phyloP scores from a whole-genome alignment of 208 protist species.

The Acanthamoeba rhysodes region DNA sequence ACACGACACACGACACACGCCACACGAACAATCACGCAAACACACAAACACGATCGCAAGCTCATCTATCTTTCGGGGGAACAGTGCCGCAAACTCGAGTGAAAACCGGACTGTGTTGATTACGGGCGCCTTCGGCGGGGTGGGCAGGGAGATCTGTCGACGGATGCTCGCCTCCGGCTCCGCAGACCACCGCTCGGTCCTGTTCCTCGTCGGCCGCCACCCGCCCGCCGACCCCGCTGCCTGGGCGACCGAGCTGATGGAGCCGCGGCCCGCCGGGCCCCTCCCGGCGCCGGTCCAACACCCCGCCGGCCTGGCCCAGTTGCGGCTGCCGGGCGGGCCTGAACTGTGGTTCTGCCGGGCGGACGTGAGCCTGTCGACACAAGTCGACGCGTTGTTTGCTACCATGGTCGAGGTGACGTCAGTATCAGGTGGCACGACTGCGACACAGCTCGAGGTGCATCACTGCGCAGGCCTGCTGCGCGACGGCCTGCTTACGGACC shows the following conservation, averaged over 20 bases:
- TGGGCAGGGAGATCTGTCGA: background rate
- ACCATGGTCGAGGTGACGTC: background rate
- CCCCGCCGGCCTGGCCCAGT: background rate
- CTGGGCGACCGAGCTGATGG: background rate
- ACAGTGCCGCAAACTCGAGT: background rate
- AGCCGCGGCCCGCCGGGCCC: background rate
- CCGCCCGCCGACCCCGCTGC: background rate
- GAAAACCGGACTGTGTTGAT: background rate
- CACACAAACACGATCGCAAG: too few species aligned
- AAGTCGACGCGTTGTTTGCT: background rate
- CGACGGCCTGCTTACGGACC: conserved; percentile 78
- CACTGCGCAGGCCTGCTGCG: conserved; percentile 82
- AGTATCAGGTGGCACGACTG: background rate
- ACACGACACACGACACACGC: too few species aligned
- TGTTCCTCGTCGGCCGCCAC: background rate
- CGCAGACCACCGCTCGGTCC: background rate
- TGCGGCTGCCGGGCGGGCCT: background rate
- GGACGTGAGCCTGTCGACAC: background rate
- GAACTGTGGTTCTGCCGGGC: background rate
- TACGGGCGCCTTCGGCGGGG: conserved; percentile 47
- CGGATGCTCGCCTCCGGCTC: background rate
- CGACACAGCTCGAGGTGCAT: conserved; percentile 74
- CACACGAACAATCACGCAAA: too few species aligned
- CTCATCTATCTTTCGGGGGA: background rate
- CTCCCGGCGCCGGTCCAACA: background rate